Conservation (phyloP, 179 eudicot species). For the Gypsophila paniculata region DNA sequence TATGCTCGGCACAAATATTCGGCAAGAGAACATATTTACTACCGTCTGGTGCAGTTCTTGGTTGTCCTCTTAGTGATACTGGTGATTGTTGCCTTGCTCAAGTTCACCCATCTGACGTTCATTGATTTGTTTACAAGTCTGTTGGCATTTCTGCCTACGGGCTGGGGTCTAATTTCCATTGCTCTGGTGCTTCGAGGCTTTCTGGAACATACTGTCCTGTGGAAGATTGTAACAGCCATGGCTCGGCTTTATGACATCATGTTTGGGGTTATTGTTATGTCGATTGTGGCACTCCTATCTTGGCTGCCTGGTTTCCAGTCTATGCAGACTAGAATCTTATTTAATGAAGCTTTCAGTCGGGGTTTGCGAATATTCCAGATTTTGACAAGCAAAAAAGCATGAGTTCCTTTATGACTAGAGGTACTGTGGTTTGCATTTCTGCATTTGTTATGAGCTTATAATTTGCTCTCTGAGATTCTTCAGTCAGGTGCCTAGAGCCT, state of each 20-base stretch:
- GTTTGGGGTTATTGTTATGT: constrained; percentile 79
- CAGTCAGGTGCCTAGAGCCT: background rate
- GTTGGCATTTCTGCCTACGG: constrained; percentile 77
- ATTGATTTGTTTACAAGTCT: constrained; percentile 64
- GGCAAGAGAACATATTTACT: constrained; percentile 74
- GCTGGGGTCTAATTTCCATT: constrained; percentile 75
- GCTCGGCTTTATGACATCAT: constrained; percentile 77
- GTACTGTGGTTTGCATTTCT: constrained; percentile 5
- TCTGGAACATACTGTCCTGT: constrained; percentile 43
- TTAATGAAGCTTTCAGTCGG: constrained; percentile 82
- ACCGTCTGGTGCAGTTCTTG: constrained; percentile 75
- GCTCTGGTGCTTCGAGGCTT: constrained; percentile 63
- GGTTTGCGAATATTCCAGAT: constrained; percentile 76
- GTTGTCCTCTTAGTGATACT: constrained; percentile 45
- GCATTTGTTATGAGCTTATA: background rate
- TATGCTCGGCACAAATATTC: constrained; percentile 63
- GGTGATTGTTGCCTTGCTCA: constrained; percentile 50
- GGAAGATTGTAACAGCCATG: constrained; percentile 59
- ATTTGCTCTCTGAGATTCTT: background rate
- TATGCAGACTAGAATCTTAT: constrained; percentile 89
- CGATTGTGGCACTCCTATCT: constrained; percentile 68
- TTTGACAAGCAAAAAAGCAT: constrained; percentile 53
- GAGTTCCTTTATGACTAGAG: constrained; percentile 23
- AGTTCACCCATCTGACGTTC: constrained; percentile 53
- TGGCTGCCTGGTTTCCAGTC: constrained; percentile 93